Conservation (phyloP, 2,329 filamentous ascomycete genomes). For the Fusarium siculi region DNA sequence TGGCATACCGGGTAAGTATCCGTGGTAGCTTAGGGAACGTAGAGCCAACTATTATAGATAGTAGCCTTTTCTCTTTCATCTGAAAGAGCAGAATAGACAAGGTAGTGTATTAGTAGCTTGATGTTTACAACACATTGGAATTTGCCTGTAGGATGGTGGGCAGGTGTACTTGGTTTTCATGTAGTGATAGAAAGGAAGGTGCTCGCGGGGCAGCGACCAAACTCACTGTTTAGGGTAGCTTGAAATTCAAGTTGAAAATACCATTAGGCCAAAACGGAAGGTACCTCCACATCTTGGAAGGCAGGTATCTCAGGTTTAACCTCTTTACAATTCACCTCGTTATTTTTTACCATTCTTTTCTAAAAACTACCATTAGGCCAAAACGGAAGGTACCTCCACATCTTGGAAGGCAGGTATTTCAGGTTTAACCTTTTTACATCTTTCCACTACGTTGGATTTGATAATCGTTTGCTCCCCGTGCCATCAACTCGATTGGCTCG, state of each 20-base stretch:
- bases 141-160: background rate
- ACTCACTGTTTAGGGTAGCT: background rate
- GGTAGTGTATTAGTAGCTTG: background rate
- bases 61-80: background rate
- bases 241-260: no score
- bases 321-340: background rate
- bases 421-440: no score
- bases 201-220: background rate
- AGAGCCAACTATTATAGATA: background rate
- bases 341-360: background rate
- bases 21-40: background rate
- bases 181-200: background rate
- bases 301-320: no score
- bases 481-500: no score
- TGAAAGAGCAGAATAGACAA: background rate
- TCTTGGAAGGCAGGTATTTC: no score
- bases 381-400: no score
- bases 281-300: no score
- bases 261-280: no score
- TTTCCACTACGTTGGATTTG: no score
- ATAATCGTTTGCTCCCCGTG: background rate
- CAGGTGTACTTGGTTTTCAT: background rate
- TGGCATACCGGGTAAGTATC: background rate
- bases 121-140: background rate
- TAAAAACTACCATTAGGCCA: no score